Evolutionary conservation across 768 basidiomycete species (phyloP), one percentile per base, ranked within the genome.

Genomic region (Lanmaoa pseudosensibilis): DNA sequence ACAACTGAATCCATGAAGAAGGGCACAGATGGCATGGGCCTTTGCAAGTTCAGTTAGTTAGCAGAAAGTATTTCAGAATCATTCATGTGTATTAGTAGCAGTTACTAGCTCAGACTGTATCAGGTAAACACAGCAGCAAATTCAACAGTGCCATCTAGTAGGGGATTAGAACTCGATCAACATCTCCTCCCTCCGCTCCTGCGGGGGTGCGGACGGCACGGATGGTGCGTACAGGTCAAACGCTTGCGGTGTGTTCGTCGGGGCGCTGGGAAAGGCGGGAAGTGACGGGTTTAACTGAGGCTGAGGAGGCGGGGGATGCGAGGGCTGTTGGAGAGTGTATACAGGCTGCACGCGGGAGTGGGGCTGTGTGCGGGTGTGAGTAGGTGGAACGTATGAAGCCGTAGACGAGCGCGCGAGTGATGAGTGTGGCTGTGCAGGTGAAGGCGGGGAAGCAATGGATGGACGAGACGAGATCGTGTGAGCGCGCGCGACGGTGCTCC

Each of bases 241-340:
- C 6, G 75, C 50, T 65, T 85, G 83, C 2, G 88, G 86, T 9
- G 76, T 69, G 13, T 74, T 73, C 5, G 85, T 87, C 6, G 88
- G 89, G 7, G 75, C 88, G 30, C 74, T 75, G 1, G 89, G 89
- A 71, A 90, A 89, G 50, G 80, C 78, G 0, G 87, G 82, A 7
- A 89, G 69, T 33, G 72, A 39, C 47, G 61, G 41, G 13, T 58
- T 56, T 37, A 69, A 57, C 57, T 63, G 69, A 32, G 45, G 58
- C 46, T 48, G 66, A 11, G 43, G 62, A 51, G 47, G 56, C 44
- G 50, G 60, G 3, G 45, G 44, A 41, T 61, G 60, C 2, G 46
- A 54, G 27, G 39, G 54, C 9, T 56, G 65, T 18, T 57, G 68
- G 0, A 23, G 2, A 4, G 40, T 8, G 8, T 54, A 59, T 34